Evolutionary conservation across 169 alveolate species (phyloP), one percentile per base, ranked within the genome.

Genomic region (Theileria parva): DNA sequence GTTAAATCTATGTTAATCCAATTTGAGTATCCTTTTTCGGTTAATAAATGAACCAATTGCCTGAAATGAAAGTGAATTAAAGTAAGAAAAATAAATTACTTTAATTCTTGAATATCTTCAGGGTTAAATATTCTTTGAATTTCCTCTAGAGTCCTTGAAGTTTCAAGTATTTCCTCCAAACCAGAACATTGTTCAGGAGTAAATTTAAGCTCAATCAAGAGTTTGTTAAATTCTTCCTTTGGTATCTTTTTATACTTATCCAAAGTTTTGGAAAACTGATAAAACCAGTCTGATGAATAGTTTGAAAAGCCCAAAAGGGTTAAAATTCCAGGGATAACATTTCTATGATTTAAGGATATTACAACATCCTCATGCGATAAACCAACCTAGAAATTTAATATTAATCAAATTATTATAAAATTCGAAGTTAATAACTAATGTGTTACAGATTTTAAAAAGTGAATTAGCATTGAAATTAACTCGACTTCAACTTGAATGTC

Each of bases 1-100:
- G 85, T 73, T 48, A 79, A 60, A 79, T 85, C 91, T 6, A 85
- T 19, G 23, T 66, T 57, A 17, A 85, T 19, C 91, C 91, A 85
- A 55, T 85, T 77, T 0, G 69, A 63, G 61, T 28, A 37, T 27
- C 74, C 73, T 30, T 67, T 78, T 3, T 44, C 70, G 34, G 60
- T 61, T 8, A 81, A 37, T 5, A 72, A 70, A 9, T 60, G 55
- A n/a, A 30, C 32, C 37, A 81, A 55, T n/a, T 17, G 37, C 74
- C 88, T 81, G 65, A 51, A 32, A 32, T 32, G 1, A 32, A 32
- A 32, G 37, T 32, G 5, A 32, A 50, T n/a, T 0, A 34, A 8
- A 15, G 25, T 23, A 2, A 25, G 0, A 25, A 2, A 34, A 34
- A 19, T 19, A 9, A 21, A 30, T 50, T 44, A 81, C 88, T 59